These are phyloP conservation scores for Tetrapisispora pingtungensis DNA, from an alignment of 805 yeast genomes.

Conservation along the genomic window DNA sequence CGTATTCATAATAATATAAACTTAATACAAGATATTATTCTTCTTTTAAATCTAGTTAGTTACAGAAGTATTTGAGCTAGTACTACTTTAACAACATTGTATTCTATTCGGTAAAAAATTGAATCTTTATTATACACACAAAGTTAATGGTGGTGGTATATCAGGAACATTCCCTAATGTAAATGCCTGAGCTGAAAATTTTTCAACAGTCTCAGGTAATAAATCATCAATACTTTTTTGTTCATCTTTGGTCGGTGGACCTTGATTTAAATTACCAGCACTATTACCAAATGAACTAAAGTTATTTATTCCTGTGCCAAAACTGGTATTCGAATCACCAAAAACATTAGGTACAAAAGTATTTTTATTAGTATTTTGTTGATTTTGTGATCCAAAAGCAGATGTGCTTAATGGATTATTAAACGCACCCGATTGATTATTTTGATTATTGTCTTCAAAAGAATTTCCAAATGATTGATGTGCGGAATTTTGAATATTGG, in stretches of 20 bases:
- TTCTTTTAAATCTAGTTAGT: too few relatives aligned
- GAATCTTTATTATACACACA: conserved; percentile 14
- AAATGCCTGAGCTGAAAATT: conserved; percentile 41
- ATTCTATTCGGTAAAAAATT: too few relatives aligned
- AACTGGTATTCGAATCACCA: too few relatives aligned
- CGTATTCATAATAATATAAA: background rate
- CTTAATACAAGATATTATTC: background rate
- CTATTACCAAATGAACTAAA: too few relatives aligned
- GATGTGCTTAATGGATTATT: background rate
- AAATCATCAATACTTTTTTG: conserved; percentile 31
- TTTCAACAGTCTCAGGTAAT: conserved; percentile 34
- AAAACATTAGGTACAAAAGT: too few relatives aligned
- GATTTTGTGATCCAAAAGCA: background rate
- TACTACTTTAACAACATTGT: too few relatives aligned
- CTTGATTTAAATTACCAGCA: conserved; percentile 24
- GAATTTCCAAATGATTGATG: too few relatives aligned
- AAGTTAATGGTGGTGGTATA: conserved; percentile 53
- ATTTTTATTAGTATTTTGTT: background rate
- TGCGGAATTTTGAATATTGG: too few relatives aligned
- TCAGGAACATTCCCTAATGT: conserved; percentile 62
- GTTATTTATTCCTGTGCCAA: too few relatives aligned
- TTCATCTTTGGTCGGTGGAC: conserved; percentile 23
- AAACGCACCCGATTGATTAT: background rate
- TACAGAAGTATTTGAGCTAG: too few relatives aligned
- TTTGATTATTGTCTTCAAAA: too few relatives aligned